Base-by-base conservation (phyloP, 2,329 filamentous ascomycete species). In the Penicillium digitatum region DNA sequence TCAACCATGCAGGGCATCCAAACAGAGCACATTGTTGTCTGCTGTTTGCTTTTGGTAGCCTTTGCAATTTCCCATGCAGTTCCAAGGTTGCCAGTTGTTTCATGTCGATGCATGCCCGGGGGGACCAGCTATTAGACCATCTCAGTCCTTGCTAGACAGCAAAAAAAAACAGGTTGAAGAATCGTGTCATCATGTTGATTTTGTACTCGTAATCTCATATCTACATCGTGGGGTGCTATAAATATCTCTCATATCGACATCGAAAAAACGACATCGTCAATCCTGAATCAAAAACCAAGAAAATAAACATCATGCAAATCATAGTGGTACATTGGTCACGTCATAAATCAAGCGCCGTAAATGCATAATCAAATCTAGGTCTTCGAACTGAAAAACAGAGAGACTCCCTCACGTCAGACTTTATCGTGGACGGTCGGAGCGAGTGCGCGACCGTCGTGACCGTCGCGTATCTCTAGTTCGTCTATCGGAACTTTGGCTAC, bases 401-500 rank as follows among this genome's bases (percentile, higher is more conserved):
- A 12, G n/a, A 12, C 10, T 26, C 22, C 6, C 4, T 44, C 38
- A n/a, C 20, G 22, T 52, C 56, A 40, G 43, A 18, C 16, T 5
- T 14, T 26, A 47, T 65, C 56, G 62, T 66, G 51, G 61, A 57
- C 63, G 63, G 58, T 64, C 58, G 54, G 69, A 70, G 29, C 67
- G 66, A 47, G 66, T 61, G 35, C 68, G 67, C 42, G 66, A 66
- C 61, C 62, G 57, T 56, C 66, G 59, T 32, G 67, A 68, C 47
- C 65, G 62, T 48, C 69, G 64, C 34, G 67, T 67, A 38, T 69
- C 62, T 56, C 69, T 61, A 46, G 72, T 74, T 45, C 71, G 70
- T 65, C 73, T 65, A 62, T 73, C 75, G 50, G 76, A 76, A 57
- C 75, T 77, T 63, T 70, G 70, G 64, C 70, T 76, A 62, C 75